Conservation (phyloP, 345 rosid genomes). For the Conringia planisiliqua region DNA sequence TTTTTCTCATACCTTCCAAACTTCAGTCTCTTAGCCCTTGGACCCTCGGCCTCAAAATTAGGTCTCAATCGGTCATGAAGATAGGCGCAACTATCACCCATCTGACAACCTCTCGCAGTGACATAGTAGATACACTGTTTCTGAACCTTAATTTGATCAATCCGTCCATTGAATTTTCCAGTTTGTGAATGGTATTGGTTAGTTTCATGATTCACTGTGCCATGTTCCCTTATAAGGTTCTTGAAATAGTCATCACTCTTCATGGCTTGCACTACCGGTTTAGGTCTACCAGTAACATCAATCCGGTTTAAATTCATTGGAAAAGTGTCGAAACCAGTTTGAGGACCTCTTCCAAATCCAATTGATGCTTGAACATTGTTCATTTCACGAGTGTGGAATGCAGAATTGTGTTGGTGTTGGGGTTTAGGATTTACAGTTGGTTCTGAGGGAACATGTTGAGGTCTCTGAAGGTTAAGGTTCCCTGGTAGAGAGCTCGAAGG, state of each 20-base stretch:
- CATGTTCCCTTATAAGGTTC: slow-evolving; percentile 68
- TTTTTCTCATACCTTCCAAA: slow-evolving; percentile 18
- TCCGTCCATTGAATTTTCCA: slow-evolving; percentile 4
- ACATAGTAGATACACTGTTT: slow-evolving; percentile 47
- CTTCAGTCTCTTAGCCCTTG: slow-evolving; percentile 49
- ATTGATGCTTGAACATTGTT: slow-evolving; percentile 18
- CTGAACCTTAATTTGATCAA: slow-evolving; percentile 26
- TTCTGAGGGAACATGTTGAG: slow-evolving; percentile 3
- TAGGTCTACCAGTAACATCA: slow-evolving; percentile 7
- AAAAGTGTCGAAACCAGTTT: slow-evolving; percentile 18
- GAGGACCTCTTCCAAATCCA: slow-evolving; percentile 14
- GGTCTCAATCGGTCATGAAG: slow-evolving; percentile 39
- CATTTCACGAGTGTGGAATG: slow-evolving; percentile 9
- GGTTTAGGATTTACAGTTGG: slow-evolving; percentile 11
- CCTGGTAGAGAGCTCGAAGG: slow-evolving; percentile 16
- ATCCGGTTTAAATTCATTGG: slow-evolving; percentile 13
- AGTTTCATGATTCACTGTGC: slow-evolving; percentile 37
- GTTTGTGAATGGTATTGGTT: slow-evolving; percentile 17
- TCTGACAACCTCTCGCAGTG: slow-evolving; percentile 47
- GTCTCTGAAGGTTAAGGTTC: slow-evolving; percentile 20
- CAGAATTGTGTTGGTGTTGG: neutral
- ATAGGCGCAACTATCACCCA: slow-evolving; percentile 45
- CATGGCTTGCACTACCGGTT: slow-evolving; percentile 20
- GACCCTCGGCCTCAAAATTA: slow-evolving; percentile 22
- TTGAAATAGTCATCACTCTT: slow-evolving; percentile 52